Evolutionary conservation across 2,329 filamentous ascomycete genomes (phyloP), one percentile per base, ranked within the genome.

Genomic region (Elsinoe australis): DNA sequence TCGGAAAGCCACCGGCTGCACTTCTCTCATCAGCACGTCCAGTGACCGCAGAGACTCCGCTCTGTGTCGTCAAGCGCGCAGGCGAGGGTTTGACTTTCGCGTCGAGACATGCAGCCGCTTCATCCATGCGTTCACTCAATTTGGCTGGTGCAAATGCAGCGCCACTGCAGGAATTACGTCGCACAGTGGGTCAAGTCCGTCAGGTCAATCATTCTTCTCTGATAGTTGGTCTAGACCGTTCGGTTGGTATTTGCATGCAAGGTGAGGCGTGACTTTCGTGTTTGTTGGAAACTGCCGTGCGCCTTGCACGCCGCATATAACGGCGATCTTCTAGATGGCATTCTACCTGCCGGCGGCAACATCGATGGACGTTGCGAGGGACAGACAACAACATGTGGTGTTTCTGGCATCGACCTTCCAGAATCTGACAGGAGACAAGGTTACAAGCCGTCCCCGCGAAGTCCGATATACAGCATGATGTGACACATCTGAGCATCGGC

Each of bases 141-240:
- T 28, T 41, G 36, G n/a, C n/a, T n/a, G n/a, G n/a, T n/a, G n/a
- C n/a, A n/a, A n/a, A n/a, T n/a, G n/a, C n/a, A n/a, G n/a, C n/a
- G n/a, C n/a, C n/a, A n/a, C n/a, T n/a, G n/a, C n/a, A n/a, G n/a
- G n/a, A n/a, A n/a, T n/a, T n/a, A n/a, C n/a, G n/a, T n/a, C n/a
- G n/a, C n/a, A n/a, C n/a, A n/a, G n/a, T n/a, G n/a, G n/a, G n/a
- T n/a, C n/a, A n/a, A n/a, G n/a, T n/a, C n/a, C n/a, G n/a, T n/a
- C n/a, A n/a, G n/a, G n/a, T n/a, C n/a, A n/a, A n/a, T n/a, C n/a
- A n/a, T n/a, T n/a, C n/a, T n/a, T n/a, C n/a, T n/a, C n/a, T n/a
- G n/a, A n/a, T n/a, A n/a, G n/a, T n/a, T 44, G 39, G 39, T 44
- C 39, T 44, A 44, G 39, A 44, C 24, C 39, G 39, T 9, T n/a